Percentiles rank a stretch among this genome's conserved stretches.
Evolutionary conservation across 2,329 filamentous ascomycete genomes (phyloP).

Genomic region (Zasmidium citrigriseum): DNA sequence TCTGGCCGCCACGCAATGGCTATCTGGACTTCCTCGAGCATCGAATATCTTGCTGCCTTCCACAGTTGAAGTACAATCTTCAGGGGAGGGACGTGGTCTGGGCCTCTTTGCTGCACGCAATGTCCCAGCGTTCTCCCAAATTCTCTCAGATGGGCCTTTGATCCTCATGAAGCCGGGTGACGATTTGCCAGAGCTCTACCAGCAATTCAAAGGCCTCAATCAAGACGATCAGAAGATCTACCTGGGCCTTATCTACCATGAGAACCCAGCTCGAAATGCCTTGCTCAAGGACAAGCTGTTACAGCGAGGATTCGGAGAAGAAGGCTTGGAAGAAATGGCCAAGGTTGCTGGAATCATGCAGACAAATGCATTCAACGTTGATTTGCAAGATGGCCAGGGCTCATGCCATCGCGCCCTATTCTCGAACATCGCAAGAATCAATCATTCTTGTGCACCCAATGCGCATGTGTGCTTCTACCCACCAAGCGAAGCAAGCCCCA

Average conservation of each 20-base stretch:
- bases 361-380: conserved; percentile 28
- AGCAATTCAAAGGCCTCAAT: conserved; percentile 16
- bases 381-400: conserved; percentile 18
- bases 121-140: conserved; percentile 16
- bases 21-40: conserved; percentile 14
- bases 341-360: conserved; percentile 26
- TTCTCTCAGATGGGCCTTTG: conserved; percentile 20
- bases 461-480: conserved; percentile 27
- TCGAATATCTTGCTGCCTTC: conserved; percentile 14
- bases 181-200: conserved; percentile 25
- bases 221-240: conserved; percentile 15
- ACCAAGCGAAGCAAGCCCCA: not conserved
- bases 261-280: conserved; percentile 15
- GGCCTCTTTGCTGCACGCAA: conserved; percentile 21
- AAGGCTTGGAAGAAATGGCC: conserved; percentile 15
- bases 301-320: conserved; percentile 16
- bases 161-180: conserved; percentile 25
- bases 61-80: conserved; percentile 12
- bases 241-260: conserved; percentile 15
- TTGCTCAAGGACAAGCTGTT: conserved; percentile 21
- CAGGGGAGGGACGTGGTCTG: conserved; percentile 21
- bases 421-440: conserved; percentile 21
- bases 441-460: conserved; percentile 27
- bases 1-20: conserved; percentile 20
- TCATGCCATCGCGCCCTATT: conserved; percentile 23